Percentiles rank a stretch among this genome's conserved stretches.
These are phyloP conservation scores for Grosmannia penicillata DNA, from an alignment of 2,329 filamentous ascomycete species.

Conservation along the genomic window DNA sequence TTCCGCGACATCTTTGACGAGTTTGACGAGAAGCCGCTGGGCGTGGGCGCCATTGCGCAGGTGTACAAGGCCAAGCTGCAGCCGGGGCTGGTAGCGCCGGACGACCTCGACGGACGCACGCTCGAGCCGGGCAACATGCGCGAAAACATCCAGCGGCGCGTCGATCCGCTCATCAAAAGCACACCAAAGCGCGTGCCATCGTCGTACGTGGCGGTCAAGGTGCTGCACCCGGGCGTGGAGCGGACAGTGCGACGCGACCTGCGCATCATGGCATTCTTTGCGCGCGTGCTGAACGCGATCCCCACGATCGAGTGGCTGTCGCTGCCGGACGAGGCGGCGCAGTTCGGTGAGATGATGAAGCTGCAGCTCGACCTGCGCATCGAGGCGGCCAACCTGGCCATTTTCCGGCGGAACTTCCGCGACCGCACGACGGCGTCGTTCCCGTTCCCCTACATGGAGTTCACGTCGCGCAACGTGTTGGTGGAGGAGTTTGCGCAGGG, in stretches of 20 bases:
- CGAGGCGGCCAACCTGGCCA: conserved; percentile 76
- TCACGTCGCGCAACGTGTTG: conserved; percentile 80
- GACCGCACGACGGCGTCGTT: conserved; percentile 90
- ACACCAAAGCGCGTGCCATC: conserved; percentile 76
- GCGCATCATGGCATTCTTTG: conserved; percentile 88
- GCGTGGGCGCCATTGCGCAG: conserved; percentile 91
- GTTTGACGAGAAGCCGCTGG: conserved; percentile 77
- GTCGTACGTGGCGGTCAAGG: conserved; percentile 87
- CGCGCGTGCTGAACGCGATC: conserved; percentile 65
- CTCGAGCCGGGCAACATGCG: conserved; percentile 27
- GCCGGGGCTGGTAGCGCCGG: conserved; percentile 53
- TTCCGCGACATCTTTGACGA: conserved; percentile 96
- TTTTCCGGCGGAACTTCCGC: conserved; percentile 83
- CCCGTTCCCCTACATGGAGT: conserved; percentile 83
- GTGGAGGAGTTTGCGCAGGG: conserved; percentile 95
- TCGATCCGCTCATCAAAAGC: conserved; percentile 76
- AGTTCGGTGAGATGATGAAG: conserved; percentile 98
- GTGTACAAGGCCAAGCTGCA: conserved; percentile 94
- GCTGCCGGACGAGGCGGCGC: conserved; percentile 79
- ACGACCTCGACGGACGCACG: conserved; percentile 17
- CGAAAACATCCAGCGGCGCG: conserved; percentile 61
- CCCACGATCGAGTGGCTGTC: conserved; percentile 97
- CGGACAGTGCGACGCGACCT: conserved; percentile 80
- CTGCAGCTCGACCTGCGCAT: conserved; percentile 93
- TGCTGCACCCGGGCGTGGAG: conserved; percentile 84